Evolutionary conservation across 1,284 basidiomycete genomes (phyloP).

Genomic region (Melanopsichium pennsylvanicum): DNA sequence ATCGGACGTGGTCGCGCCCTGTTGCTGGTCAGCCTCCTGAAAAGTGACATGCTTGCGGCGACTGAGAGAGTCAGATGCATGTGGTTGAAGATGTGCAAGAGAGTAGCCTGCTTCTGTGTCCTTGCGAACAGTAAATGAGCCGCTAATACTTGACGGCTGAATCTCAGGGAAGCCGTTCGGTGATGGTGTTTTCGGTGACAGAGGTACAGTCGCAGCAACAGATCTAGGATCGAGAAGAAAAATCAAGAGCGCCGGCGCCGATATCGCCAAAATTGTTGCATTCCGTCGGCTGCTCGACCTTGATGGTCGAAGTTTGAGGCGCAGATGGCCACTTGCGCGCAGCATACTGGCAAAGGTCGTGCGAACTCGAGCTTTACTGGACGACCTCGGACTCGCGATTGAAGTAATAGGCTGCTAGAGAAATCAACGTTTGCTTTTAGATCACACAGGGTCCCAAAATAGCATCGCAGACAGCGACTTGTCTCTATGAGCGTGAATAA

Average conservation of each 20-base stretch:
- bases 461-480: slow-evolving; percentile 18
- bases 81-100: not conserved
- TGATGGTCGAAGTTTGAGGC: too few relatives aligned
- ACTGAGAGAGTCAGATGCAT: slow-evolving; percentile 10
- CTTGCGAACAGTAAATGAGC: not conserved
- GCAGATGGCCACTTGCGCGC: too few relatives aligned
- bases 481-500: slow-evolving; percentile 14
- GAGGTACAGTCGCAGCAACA: not conserved
- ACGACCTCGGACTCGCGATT: too few relatives aligned
- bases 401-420: not conserved
- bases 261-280: not conserved
- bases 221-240: slow-evolving; percentile 1
- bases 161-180: not conserved
- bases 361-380: not conserved
- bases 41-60: slow-evolving; percentile 35
- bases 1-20: slow-evolving; percentile 2
- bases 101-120: not conserved
- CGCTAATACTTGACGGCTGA: not conserved
- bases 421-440: not conserved
- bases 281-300: too few relatives aligned
- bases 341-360: not conserved
- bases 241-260: not conserved
- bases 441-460: not conserved
- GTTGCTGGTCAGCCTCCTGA: slow-evolving; percentile 19
- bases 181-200: not conserved